Conservation (phyloP, 1,284 basidiomycete species). For the Golubevia pallescens region DNA sequence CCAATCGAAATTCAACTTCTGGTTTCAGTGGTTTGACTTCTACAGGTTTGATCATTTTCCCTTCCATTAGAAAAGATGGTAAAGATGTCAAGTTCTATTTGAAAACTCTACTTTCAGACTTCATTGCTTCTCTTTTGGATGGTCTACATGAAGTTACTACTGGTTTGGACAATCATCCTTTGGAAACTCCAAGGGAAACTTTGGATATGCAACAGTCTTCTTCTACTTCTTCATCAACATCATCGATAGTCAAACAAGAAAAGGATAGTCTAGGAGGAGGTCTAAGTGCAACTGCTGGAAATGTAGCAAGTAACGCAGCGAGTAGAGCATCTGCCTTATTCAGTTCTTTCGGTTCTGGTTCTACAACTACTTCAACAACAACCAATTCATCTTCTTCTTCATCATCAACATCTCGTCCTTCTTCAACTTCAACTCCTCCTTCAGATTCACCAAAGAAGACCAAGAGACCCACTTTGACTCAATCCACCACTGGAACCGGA, state of each 20-base stretch:
- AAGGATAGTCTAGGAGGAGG: too few relatives aligned
- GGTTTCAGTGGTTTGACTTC: slow-evolving; percentile 40
- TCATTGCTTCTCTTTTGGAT: slow-evolving; percentile 46
- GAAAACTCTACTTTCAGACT: slow-evolving; percentile 46
- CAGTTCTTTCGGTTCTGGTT: too few relatives aligned
- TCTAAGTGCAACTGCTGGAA: too few relatives aligned
- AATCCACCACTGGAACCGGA: slow-evolving; percentile 13
- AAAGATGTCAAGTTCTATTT: slow-evolving; percentile 60
- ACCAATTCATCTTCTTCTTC: too few relatives aligned
- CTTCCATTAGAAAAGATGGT: slow-evolving; percentile 49
- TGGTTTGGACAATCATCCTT: slow-evolving; percentile 40
- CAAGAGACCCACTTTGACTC: slow-evolving; percentile 14
- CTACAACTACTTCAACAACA: too few relatives aligned
- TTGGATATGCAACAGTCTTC: slow-evolving; percentile 25
- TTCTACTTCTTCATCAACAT: neutral
- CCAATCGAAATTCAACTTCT: slow-evolving; percentile 5
- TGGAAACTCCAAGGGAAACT: slow-evolving; percentile 61
- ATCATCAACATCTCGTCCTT: too few relatives aligned
- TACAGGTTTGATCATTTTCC: slow-evolving; percentile 52
- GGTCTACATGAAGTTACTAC: slow-evolving; percentile 37
- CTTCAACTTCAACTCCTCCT: neutral
- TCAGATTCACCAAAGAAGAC: slow-evolving; percentile 13
- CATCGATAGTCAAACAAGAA: too few relatives aligned
- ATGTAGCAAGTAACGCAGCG: too few relatives aligned
- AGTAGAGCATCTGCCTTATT: too few relatives aligned